phyloP scores from a whole-genome alignment of 345 rosid species.

The Garcia nutans region DNA sequence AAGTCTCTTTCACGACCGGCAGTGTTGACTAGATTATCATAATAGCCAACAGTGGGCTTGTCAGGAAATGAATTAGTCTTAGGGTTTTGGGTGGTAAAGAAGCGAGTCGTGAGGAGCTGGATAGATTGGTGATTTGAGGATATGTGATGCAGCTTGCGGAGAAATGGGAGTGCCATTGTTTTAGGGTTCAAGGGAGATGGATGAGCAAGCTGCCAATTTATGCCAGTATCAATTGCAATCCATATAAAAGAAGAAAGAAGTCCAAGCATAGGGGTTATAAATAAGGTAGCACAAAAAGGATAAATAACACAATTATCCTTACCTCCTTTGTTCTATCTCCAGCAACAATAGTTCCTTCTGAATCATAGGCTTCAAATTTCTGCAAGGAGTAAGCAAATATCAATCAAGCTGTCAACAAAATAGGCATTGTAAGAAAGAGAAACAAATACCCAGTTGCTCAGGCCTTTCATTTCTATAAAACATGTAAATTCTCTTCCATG shows the following conservation, averaged over 20 bases:
- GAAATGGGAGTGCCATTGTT: slow-evolving; percentile 14
- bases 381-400: slow-evolving; percentile 36
- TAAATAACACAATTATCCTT: neutral
- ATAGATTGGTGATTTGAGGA: slow-evolving; percentile 12
- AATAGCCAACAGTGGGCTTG: slow-evolving; percentile 49
- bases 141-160: slow-evolving; percentile 20
- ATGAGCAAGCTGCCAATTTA: slow-evolving; percentile 11
- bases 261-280: neutral
- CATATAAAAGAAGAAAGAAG: neutral
- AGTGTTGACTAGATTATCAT: slow-evolving; percentile 50
- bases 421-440: neutral
- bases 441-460: neutral
- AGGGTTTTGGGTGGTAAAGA: slow-evolving; percentile 23
- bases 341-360: slow-evolving; percentile 65
- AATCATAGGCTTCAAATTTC: slow-evolving; percentile 96
- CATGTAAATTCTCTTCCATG: neutral
- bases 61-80: slow-evolving; percentile 25
- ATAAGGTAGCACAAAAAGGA: neutral
- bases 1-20: slow-evolving; percentile 56
- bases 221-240: slow-evolving; percentile 6
- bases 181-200: slow-evolving; percentile 8
- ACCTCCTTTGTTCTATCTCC: slow-evolving; percentile 92
- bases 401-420: neutral
- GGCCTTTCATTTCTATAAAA: neutral
- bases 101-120: slow-evolving; percentile 21